Base-by-base conservation (phyloP, 768 basidiomycete species). In the Boletus vermiculosoides region DNA sequence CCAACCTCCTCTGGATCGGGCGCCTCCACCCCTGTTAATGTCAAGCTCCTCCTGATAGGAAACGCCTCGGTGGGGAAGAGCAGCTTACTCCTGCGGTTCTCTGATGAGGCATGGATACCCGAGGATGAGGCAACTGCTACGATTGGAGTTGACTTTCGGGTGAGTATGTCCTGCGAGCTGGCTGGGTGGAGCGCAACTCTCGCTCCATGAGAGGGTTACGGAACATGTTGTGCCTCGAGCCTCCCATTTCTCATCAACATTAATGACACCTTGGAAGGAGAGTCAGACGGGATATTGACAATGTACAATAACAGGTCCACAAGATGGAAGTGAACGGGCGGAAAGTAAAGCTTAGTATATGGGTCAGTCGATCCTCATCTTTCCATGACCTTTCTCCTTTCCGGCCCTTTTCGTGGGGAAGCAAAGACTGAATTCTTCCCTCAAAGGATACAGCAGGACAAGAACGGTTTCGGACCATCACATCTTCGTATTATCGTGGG, bases 401-500 rank as follows among this genome's bases (percentile, higher is more conserved):
- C 9, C 8, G 30, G 30, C 8, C 20, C 25, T 16, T 23, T 52
- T 49, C 46, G 5, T 23, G 16, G 22, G 20, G 25, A 9, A 34
- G 36, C 50, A 22, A 22, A n/a, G 15, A 12, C 44, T 54, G 23
- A 55, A 44, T 4, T 5, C 13, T 18, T 3, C 3, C 3, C 3
- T 16, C 8, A 23, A 39, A 94, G 93, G 93, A 97, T 65, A 96
- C 94, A 0, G 93, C 94, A 49, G 96, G 97, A 0, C 96, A 98
- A 72, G 97, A 99, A 73, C 86, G 96, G 6, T 99, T 98, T 69
- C 81, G 94, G 45, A 97, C 95, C 4, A 88, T 99, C 63, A 98
- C 97, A 5, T 89, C 89, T 3, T 92, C 90, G 10, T 99, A 98
- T 66, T 99, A 98, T 68, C 83, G 97, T 30, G 90, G 90, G 2